Evolutionary conservation across 192 early-diverging fungal genomes (phyloP).

Genomic region (Podila epicladia): DNA sequence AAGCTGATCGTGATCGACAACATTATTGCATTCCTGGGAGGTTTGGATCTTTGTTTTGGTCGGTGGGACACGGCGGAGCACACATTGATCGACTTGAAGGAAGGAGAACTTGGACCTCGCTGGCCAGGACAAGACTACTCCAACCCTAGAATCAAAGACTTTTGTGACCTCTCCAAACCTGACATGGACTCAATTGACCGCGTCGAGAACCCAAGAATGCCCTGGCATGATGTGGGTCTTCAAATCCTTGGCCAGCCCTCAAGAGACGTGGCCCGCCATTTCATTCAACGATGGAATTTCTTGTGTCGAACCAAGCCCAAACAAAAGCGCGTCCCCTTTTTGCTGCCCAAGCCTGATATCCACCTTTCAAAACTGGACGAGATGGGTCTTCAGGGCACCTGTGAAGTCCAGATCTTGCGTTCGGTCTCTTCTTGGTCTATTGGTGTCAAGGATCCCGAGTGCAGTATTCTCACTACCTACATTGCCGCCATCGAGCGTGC

Average conservation of each 20-base stretch:
- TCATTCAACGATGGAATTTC: constrained; percentile 90
- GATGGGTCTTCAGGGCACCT: constrained; percentile 63
- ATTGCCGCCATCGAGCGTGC: constrained; percentile 76
- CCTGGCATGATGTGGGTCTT: constrained; percentile 88
- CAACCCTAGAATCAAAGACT: constrained; percentile 85
- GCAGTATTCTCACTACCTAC: constrained; percentile 82
- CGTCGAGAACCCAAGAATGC: constrained; percentile 71
- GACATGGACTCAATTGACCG: constrained; percentile 62
- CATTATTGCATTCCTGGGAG: constrained; percentile 84
- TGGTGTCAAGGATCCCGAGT: constrained; percentile 68
- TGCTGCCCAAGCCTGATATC: constrained; percentile 75
- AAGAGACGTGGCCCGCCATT: constrained; percentile 83
- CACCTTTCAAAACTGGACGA: constrained; percentile 56
- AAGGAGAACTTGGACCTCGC: constrained; percentile 48
- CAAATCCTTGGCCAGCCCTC: constrained; percentile 79
- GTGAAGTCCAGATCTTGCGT: constrained; percentile 71
- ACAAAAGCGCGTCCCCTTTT: constrained; percentile 67
- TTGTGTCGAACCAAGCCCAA: constrained; percentile 67
- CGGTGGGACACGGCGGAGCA: constrained; percentile 84
- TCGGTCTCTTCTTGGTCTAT: constrained; percentile 76
- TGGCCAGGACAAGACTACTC: constrained; percentile 83
- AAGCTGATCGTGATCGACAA: constrained; percentile 83
- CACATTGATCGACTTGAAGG: constrained; percentile 68
- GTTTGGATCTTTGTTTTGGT: constrained; percentile 87
- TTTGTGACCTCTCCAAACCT: constrained; percentile 63